Base-by-base conservation (phyloP, 1,284 basidiomycete species). In the Cryptococcus floricola region DNA sequence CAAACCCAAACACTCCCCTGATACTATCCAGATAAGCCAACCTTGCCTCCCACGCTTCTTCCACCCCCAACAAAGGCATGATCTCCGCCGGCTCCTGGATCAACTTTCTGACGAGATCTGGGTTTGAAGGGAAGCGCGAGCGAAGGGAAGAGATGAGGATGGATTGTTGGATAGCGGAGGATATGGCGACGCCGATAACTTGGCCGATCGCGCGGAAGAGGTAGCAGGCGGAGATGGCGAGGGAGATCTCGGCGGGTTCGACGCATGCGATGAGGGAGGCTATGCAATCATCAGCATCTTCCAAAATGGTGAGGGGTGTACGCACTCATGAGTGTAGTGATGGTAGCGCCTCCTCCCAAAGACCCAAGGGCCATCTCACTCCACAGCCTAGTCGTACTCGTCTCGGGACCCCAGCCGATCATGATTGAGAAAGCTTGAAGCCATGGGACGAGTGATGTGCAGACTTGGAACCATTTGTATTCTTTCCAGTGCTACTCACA, bases 171-270 rank as follows among this genome's bases (percentile, higher is more conserved):
- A 70, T 65, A 16, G 68, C 61, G 5, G 65, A 62, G 7, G 68
- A 57, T 39, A 70, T 60, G 5, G 68, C 59, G 9, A 72, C 61
- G 10, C 70, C 70, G 25, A 68, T 39, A 41, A 72, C 68, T 53
- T 72, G 70, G 23, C 70, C 70, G 25, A 69, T 54, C 0, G 67
- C 64, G 6, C 70, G 57, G 57, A 64, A 68, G 44, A 72, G 59
- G 51, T 69, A 72, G 39, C 63, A 67, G 12, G 68, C 66, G 4
- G 70, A 68, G 52, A 72, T 66, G 18, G 69, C 67, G 19, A 70
- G 41, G 7, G 69, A 60, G 13, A 66, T 53, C 28, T 67, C 62
- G 44, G 45, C 37, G 7, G 59, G 55, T 53, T 65, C 67, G 18
- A 69, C 64, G 14, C 52, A 57, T 12, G 62, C 66, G 19, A 66